phyloP scores from a whole-genome alignment of 192 early-diverging fungal species.

The Rhizophagus prolifer region DNA sequence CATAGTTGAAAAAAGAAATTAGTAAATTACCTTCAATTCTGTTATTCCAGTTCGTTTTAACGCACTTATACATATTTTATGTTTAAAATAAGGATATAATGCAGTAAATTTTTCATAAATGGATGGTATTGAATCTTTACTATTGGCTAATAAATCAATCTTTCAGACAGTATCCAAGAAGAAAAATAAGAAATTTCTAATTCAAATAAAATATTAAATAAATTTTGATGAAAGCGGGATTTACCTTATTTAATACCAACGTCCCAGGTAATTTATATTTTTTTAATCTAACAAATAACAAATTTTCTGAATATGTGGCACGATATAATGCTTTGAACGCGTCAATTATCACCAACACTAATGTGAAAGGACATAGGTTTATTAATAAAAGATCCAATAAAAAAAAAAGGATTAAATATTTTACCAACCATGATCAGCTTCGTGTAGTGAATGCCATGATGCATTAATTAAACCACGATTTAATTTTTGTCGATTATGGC shows the following conservation, averaged over 20 bases:
- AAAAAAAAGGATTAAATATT: not conserved
- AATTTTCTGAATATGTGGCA: constrained; percentile 41
- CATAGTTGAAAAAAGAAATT: not conserved
- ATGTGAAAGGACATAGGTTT: not conserved
- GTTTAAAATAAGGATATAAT: constrained; percentile 40
- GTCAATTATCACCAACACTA: constrained; percentile 56
- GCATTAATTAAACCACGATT: constrained; percentile 54
- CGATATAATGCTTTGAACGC: constrained; percentile 41
- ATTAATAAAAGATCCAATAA: too few species aligned
- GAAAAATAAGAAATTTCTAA: not conserved
- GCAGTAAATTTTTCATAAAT: constrained; percentile 36
- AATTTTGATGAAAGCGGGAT: not conserved
- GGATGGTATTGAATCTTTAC: constrained; percentile 35
- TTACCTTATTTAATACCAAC: constrained; percentile 59
- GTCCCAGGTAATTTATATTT: constrained; percentile 47
- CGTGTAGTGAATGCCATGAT: constrained; percentile 57
- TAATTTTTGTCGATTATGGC: constrained; percentile 43
- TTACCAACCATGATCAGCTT: constrained; percentile 51
- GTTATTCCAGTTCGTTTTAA: constrained; percentile 29
- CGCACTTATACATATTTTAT: constrained; percentile 40
- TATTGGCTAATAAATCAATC: constrained; percentile 48
- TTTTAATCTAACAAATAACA: constrained; percentile 46
- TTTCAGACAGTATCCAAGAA: constrained; percentile 8
- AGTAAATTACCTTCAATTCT: constrained; percentile 31
- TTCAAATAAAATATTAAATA: too few species aligned